Evolutionary conservation across 2,329 filamentous ascomycete genomes (phyloP).

Genomic region (Chrysoporthe deuterocubensis): DNA sequence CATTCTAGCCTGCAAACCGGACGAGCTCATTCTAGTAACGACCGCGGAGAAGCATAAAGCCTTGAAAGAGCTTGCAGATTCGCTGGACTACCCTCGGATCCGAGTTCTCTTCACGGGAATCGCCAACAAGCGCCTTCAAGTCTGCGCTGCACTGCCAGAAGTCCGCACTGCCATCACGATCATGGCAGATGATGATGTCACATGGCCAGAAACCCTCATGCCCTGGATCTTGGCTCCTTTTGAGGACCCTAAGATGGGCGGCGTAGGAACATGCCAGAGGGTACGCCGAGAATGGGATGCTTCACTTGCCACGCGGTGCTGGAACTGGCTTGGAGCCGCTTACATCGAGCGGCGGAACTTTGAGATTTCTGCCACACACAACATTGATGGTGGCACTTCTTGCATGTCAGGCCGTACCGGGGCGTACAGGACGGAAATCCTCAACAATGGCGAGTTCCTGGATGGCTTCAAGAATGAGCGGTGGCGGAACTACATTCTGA

Average conservation of each 20-base stretch:
- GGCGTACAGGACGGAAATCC: constrained; percentile 86
- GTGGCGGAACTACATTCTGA: constrained; percentile 86
- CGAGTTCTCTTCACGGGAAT: constrained; percentile 78
- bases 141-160: constrained; percentile 86
- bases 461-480: constrained; percentile 90
- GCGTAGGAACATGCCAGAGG: constrained; percentile 89
- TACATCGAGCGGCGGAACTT: constrained; percentile 96
- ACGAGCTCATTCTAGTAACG: constrained; percentile 82
- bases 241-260: constrained; percentile 80
- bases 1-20: constrained; percentile 71
- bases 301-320: constrained; percentile 66
- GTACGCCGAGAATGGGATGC: constrained; percentile 70
- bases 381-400: constrained; percentile 93
- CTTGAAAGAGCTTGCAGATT: constrained; percentile 68
- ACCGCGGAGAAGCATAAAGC: constrained; percentile 77
- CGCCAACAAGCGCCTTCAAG: constrained; percentile 93
- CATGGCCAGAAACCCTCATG: constrained; percentile 83
- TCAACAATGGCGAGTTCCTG: constrained; percentile 83
- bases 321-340: constrained; percentile 87
- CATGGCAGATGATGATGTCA: constrained; percentile 95
- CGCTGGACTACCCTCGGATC: constrained; percentile 64
- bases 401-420: constrained; percentile 95
- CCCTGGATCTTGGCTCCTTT: constrained; percentile 94
- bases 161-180: constrained; percentile 84
- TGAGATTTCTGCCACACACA: constrained; percentile 93